Base-by-base conservation (phyloP, 495 filamentous ascomycete species). In the Hypoxylon intermedium region DNA sequence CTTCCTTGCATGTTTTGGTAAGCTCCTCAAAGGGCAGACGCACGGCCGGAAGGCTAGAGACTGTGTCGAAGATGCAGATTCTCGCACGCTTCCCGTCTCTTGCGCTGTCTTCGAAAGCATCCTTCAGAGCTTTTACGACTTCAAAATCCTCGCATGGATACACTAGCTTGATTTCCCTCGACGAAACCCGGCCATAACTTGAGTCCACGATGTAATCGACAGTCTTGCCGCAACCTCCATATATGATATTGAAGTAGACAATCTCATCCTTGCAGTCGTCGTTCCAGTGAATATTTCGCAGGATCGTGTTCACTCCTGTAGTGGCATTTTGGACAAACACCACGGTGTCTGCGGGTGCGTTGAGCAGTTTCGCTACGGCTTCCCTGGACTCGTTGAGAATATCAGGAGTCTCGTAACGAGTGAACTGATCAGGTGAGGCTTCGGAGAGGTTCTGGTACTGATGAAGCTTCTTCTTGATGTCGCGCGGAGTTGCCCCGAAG, bases 251-350 rank as follows among this genome's bases (percentile, higher is more conserved):
- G 67, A 96, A 93, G 58, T 81, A 79, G 19, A 92, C 55, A 37
- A 92, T 82, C 15, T 83, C 82, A 57, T 90, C 88, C 20, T 79
- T 80, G 0, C 78, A 70, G 38, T 79, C 67, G 47, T 64, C 38
- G 38, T 75, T 57, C 69, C 71, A 90, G 1, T 68, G 66, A 16
- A 96, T 74, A 59, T 87, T 89, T 16, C 83, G 82, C 12, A 95
- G 78, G 6, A 94, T 80, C 0, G 86, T 89, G 65, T 89, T 88
- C 9, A 92, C 72, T 37, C 85, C 91, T 0, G 84, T 89, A 0
- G 90, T 92, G 30, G 90, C 87, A 67, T 95, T 95, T 11, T 84
- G 81, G 9, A 96, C 88, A 48, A 92, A 86, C 2, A 95, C 92
- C 40, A 87, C 75, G 15, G 87, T 87, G 0, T 84, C 75, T 21